Percentiles rank a stretch among this genome's conserved stretches.
These are phyloP conservation scores for Talaromyces liani DNA, from an alignment of 495 filamentous ascomycete species.

Conservation along the genomic window DNA sequence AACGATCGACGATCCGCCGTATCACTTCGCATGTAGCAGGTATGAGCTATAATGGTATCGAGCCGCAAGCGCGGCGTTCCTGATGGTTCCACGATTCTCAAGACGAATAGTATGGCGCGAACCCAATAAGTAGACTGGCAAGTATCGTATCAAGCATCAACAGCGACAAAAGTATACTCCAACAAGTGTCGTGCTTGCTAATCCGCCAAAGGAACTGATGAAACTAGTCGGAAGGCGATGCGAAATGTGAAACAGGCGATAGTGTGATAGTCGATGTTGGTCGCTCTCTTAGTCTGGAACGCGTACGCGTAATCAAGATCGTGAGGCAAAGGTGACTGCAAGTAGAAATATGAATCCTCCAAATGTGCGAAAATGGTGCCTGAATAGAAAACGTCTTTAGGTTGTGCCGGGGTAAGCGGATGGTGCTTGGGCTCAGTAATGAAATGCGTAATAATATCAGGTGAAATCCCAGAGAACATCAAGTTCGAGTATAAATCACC, in stretches of 20 bases:
- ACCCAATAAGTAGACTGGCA: background rate
- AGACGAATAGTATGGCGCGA: background rate
- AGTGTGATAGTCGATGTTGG: background rate
- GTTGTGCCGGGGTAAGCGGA: background rate
- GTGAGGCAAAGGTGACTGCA: background rate
- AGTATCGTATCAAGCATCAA: background rate
- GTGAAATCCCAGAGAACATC: background rate
- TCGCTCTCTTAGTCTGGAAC: background rate
- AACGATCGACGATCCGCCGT: conserved; percentile 6
- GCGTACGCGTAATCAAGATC: background rate
- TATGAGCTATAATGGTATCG: background rate
- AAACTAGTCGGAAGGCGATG: background rate
- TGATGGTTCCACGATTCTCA: background rate
- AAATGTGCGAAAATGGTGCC: background rate
- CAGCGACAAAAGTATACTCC: background rate
- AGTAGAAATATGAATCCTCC: background rate
- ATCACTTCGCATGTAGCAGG: conserved; percentile 15
- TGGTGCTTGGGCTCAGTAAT: background rate
- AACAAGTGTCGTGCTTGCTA: background rate
- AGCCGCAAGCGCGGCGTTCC: conserved; percentile 3
- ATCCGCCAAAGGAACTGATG: background rate
- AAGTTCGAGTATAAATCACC: background rate
- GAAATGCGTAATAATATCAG: background rate
- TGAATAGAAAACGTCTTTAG: background rate
- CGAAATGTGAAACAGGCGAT: conserved; percentile 1